phyloP scores from a whole-genome alignment of 805 yeast species.

The Kodamaea laetipori region DNA sequence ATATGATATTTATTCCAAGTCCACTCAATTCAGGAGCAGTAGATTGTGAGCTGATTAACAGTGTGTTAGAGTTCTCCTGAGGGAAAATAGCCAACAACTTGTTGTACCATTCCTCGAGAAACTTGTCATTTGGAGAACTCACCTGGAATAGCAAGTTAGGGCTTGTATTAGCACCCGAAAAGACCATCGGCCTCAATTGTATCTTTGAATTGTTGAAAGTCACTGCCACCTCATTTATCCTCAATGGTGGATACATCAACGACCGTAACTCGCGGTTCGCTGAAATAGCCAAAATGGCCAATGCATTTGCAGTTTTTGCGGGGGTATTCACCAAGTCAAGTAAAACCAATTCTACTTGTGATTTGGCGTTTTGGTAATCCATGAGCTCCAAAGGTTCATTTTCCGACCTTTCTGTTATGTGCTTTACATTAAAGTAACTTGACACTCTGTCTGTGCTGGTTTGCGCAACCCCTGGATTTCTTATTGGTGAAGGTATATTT shows the following conservation, averaged over 20 bases:
- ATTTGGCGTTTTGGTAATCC: constrained; percentile 11
- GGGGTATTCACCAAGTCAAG: constrained; percentile 30
- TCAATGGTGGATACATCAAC: constrained; percentile 44
- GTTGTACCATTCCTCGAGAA: constrained; percentile 32
- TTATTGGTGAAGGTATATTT: constrained; percentile 9
- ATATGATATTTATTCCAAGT: constrained; percentile 34
- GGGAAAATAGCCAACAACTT: constrained; percentile 39
- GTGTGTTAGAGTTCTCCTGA: constrained; percentile 26
- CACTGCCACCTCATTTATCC: constrained; percentile 39
- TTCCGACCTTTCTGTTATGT: constrained; percentile 38
- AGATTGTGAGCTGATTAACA: constrained; percentile 21
- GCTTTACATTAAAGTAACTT: constrained; percentile 37
- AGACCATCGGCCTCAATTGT: constrained; percentile 18
- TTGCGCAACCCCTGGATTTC: constrained; percentile 9
- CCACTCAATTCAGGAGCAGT: constrained; percentile 26
- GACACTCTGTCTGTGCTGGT: constrained; percentile 28
- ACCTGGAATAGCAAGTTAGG: constrained; percentile 22
- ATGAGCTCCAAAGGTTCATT: constrained; percentile 23
- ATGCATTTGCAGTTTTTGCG: constrained; percentile 29
- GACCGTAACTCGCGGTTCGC: constrained; percentile 27
- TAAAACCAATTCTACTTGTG: constrained; percentile 34
- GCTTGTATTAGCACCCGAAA: constrained; percentile 17
- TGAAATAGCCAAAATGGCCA: constrained; percentile 33
- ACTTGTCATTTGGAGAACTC: constrained; percentile 14
- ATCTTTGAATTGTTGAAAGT: constrained; percentile 15